Conservation (phyloP, 179 eudicot genomes). For the Silene vulgaris region DNA sequence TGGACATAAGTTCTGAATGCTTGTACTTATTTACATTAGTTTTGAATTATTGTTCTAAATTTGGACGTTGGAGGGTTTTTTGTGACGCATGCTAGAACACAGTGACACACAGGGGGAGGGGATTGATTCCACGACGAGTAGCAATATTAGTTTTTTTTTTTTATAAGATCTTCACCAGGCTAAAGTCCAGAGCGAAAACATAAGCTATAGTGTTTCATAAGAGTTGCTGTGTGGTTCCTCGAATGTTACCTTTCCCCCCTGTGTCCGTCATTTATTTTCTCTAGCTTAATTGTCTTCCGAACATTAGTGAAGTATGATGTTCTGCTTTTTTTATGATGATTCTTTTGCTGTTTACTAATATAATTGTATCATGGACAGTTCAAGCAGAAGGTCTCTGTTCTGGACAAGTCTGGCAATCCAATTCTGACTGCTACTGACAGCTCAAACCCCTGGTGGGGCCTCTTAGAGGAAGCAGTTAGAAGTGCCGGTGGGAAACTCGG, state of each 20-base stretch:
- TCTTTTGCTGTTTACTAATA: conserved; percentile 16
- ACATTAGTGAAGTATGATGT: background rate
- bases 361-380: conserved; percentile 43
- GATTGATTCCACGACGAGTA: background rate
- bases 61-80: background rate
- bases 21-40: background rate
- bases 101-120: background rate
- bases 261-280: background rate
- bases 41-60: background rate
- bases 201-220: background rate
- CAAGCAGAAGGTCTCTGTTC: conserved; percentile 56
- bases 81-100: background rate
- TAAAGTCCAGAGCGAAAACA: background rate
- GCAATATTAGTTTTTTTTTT: background rate
- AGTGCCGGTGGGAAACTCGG: conserved; percentile 54
- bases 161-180: background rate
- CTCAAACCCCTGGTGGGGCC: conserved; percentile 89
- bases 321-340: background rate
- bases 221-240: background rate
- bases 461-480: conserved; percentile 56
- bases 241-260: background rate
- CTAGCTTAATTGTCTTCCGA: background rate
- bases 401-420: conserved; percentile 63
- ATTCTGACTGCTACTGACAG: conserved; percentile 47
- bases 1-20: background rate